Evolutionary conservation across 2,329 filamentous ascomycete genomes (phyloP), one percentile per base, ranked within the genome.

Genomic region (Polychaeton citri): DNA sequence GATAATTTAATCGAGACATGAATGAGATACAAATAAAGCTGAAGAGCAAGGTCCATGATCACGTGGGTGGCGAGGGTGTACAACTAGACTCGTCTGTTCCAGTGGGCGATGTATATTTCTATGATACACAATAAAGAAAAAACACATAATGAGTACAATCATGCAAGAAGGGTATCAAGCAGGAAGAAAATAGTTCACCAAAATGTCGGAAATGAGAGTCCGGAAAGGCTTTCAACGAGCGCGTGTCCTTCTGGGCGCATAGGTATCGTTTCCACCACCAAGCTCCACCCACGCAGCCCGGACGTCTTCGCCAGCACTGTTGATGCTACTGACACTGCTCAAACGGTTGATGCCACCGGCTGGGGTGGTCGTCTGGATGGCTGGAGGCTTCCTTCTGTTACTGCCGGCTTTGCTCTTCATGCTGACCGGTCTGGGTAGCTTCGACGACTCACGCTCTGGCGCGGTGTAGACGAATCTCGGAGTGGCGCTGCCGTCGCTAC

Each of bases 241-340:
- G 24, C 24, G 24, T 15, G 24, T 28, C 7, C 17, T 32, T 17
- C 17, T 19, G 12, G 12, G 17, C 5, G 12, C 10, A 17, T 17
- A 17, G 18, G 30, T 28, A 21, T 33, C 26, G 13, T 28, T 30
- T 13, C 35, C 30, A 15, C 63, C 63, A 6, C 64, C 64, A 17
- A 67, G 41, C 38, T 58, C 63, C 8, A 60, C 60, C 63, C 63
- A 67, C 12, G 63, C 63, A 37, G 61, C 61, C 19, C 66, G 46
- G 6, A 67, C 60, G 42, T 67, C 64, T 20, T 65, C 62, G 30
- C 60, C 61, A 4, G 64, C 61, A 33, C 33, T 35, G 28, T 28
- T 35, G 9, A 21, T 16, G 13, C 32, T 35, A 12, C 33, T 20
- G 28, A 41, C 3, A 26, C 39, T 39, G 17, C 20, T 15, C 19